Base-by-base conservation (phyloP, 2,329 filamentous ascomycete genomes). In the Leptographium procerum region DNA sequence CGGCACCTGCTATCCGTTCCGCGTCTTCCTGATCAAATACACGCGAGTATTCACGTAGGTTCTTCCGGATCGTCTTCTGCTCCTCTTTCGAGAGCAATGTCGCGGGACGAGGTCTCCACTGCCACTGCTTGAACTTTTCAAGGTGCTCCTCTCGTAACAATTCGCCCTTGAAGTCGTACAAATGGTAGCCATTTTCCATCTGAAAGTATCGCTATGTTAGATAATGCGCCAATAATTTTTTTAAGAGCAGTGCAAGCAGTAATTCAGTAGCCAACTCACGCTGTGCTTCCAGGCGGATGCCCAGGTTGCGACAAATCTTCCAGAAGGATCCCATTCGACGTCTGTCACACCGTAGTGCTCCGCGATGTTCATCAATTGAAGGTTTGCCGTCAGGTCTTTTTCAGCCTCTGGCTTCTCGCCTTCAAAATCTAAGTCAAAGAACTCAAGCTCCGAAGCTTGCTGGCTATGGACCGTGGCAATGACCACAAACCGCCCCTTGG, bases 111-210 rank as follows among this genome's bases (percentile, higher is more conserved):
- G 94, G 94, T 51, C 94, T 88, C 94, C 94, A 99, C 63, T 89
- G 74, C 75, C 91, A 89, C 74, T 99, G 94, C 83, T 96, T 96
- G 83, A 99, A 97, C 74, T 95, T 95, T 65, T 99, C 94, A 60
- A 95, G 81, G 56, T 85, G 86, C 73, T 96, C 89, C 75, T 99
- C 95, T 60, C 91, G 86, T 57, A 99, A 84, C 57, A 87, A 82
- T 66, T 88, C 86, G 64, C 94, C 95, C 72, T 86, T 88, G 83
- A 99, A 99, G 71, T 95, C 91, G 81, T 96, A 97, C 62, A 99
- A 77, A 73, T 97, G 92, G 79, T 96, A 99, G 63, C 94, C 94
- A 71, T 97, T 99, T 79, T 99, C 94, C 90, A 97, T 96, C 89
- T 96, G 69, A 3, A 3, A 7, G n/a, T n/a, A 22, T 43, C 19